Evolutionary conservation across 2,329 filamentous ascomycete genomes (phyloP), one percentile per base, ranked within the genome.

Genomic region (Aspergillus clavatus): DNA sequence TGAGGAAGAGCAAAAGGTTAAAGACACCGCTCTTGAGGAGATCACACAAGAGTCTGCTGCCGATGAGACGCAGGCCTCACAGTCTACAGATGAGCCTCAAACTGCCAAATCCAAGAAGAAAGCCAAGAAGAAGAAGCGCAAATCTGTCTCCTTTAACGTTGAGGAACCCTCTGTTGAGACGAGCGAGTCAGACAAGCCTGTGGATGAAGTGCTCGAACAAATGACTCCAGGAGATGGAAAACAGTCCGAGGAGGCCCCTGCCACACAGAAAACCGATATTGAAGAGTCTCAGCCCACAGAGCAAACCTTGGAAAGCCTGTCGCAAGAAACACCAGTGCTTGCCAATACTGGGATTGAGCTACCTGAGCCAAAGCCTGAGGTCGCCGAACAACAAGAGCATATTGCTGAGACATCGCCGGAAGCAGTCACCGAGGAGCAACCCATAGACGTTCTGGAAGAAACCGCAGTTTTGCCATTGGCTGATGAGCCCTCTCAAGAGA

Each of bases 111-210:
- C 54, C 5, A 65, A 61, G 51, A 68, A 64, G 46, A 73, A 69
- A 52, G 60, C 61, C 7, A 73, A 73, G 60, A 75, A 59, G 51
- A 63, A 63, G 29, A 61, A 58, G 35, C 50, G 56, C 43, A 53
- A 61, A 40, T 55, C 52, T 18, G 52, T 56, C n/a, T 45, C 50
- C 6, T 50, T 55, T 10, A 61, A 61, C 44, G 62, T 60, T 37
- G 57, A 53, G 11, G 53, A 56, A 24, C 28, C 56, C 3, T 18
- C 27, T 11, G 16, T 11, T 12, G 23, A 52, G 24, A 11, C 24
- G 19, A 22, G 29, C 6, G 50, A 51, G 11, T 11, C 40, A 5
- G 37, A 6, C 26, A 40, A 53, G n/a, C 12, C 45, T 23, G 5
- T 21, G 33, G 31, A 19, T 7, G 14, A 42, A 14, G 8, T 21